These are phyloP conservation scores for Podospora pseudoanserina DNA, from an alignment of 495 filamentous ascomycete species.

Conservation along the genomic window DNA sequence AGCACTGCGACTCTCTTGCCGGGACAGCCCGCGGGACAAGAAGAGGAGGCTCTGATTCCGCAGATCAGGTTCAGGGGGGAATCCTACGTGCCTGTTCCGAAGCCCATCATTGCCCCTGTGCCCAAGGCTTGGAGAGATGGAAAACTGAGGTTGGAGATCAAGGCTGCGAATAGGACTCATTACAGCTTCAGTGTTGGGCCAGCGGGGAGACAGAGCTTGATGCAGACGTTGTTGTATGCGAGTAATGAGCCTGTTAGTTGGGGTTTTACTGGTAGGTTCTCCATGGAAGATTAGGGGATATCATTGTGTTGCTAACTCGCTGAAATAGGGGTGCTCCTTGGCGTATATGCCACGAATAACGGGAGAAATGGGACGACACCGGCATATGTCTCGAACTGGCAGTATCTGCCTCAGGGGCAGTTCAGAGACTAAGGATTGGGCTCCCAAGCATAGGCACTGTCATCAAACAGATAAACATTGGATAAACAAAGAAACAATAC, in stretches of 20 bases:
- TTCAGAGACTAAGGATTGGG: slow-evolving; percentile 29
- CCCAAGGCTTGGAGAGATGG: slow-evolving; percentile 34
- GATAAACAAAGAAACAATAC: background rate
- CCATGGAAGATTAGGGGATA: background rate
- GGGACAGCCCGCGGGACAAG: slow-evolving; percentile 4
- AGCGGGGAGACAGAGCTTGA: slow-evolving; percentile 28
- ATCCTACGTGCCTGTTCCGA: slow-evolving; percentile 35
- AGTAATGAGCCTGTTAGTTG: slow-evolving; percentile 45
- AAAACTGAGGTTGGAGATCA: slow-evolving; percentile 41
- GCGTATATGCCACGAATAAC: slow-evolving; percentile 53
- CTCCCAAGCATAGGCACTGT: background rate
- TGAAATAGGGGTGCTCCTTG: slow-evolving; percentile 37
- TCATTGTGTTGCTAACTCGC: slow-evolving; percentile 2
- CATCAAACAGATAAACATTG: background rate
- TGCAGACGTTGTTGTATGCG: slow-evolving; percentile 35
- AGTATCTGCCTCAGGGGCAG: slow-evolving; percentile 43
- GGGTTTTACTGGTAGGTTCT: slow-evolving; percentile 47
- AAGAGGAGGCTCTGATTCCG: slow-evolving; percentile 21
- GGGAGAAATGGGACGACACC: slow-evolving; percentile 40
- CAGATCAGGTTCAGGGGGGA: slow-evolving; percentile 40
- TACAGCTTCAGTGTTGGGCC: slow-evolving; percentile 45
- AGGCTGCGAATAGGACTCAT: slow-evolving; percentile 44
- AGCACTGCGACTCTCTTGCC: slow-evolving; percentile 19
- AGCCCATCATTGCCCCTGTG: slow-evolving; percentile 29
- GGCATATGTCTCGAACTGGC: slow-evolving; percentile 47